Evolutionary conservation across 2,329 filamentous ascomycete species (phyloP).

Genomic region (Cladosporium halotolerans): DNA sequence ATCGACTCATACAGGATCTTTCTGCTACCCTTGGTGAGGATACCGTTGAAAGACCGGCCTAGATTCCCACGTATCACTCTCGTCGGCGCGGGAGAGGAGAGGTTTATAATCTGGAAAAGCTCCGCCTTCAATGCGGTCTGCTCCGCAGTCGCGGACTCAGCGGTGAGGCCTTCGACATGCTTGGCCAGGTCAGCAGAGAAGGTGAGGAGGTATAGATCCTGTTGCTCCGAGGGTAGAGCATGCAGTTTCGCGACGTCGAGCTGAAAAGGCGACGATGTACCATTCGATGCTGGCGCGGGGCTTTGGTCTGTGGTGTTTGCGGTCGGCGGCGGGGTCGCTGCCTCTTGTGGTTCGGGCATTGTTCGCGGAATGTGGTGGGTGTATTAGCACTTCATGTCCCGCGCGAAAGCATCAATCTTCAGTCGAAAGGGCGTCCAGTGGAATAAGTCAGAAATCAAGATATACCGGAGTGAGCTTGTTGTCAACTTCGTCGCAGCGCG

Average conservation of each 20-base stretch:
- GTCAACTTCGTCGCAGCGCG: neutral
- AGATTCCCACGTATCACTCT: conserved; percentile 86
- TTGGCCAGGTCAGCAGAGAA: conserved; percentile 78
- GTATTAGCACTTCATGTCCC: conserved; percentile 5
- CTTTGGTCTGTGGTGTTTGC: neutral
- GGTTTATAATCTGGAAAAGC: conserved; percentile 84
- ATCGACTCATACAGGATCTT: conserved; percentile 92
- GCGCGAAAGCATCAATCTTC: neutral
- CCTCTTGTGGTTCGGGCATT: conserved; percentile 5
- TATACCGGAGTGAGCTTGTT: no score
- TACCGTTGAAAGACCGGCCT: conserved; percentile 73
- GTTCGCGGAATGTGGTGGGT: neutral
- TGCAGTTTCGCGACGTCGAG: conserved; percentile 88
- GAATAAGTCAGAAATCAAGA: no score
- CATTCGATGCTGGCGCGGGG: neutral
- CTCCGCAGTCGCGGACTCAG: conserved; percentile 77
- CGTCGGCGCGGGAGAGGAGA: conserved; percentile 73
- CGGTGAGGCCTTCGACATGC: conserved; percentile 67
- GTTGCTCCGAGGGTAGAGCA: conserved; percentile 83
- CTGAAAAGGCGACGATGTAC: conserved; percentile 34
- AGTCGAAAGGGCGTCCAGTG: no score
- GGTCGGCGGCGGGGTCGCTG: neutral
- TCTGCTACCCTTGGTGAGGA: conserved; percentile 79
- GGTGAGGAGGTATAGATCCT: conserved; percentile 86
- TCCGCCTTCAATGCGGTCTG: conserved; percentile 92